Conservation (phyloP, 2,329 filamentous ascomycete genomes). For the Trichoderma lentiforme region DNA sequence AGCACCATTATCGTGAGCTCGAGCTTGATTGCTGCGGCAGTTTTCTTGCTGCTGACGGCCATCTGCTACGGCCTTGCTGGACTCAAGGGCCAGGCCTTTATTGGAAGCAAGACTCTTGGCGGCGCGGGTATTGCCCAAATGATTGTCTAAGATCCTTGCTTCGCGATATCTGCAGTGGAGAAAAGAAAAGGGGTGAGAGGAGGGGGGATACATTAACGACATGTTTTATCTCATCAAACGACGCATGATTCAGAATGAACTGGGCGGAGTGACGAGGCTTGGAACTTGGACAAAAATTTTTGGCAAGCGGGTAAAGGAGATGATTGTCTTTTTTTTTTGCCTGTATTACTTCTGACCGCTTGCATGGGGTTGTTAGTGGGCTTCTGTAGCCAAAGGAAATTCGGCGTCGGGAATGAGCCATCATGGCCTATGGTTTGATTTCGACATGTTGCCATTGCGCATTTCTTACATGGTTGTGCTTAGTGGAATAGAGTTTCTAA, state of each 20-base stretch:
- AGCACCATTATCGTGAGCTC: conserved; percentile 64
- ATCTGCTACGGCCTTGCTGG: conserved; percentile 78
- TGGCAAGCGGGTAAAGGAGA: not conserved
- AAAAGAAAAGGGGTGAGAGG: not conserved
- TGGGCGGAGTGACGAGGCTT: not conserved
- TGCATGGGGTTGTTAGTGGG: conserved; percentile 15
- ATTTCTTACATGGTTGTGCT: not conserved
- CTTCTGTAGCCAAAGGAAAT: conserved; percentile 14
- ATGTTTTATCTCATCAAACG: not conserved
- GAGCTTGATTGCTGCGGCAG: conserved; percentile 79
- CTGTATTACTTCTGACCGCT: conserved; percentile 2
- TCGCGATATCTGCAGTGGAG: not conserved
- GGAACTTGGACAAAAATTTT: conserved; percentile 10
- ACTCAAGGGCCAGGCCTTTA: conserved; percentile 79
- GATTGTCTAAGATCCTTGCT: conserved; percentile 67
- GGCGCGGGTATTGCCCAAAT: conserved; percentile 94
- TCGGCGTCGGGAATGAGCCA: conserved; percentile 20
- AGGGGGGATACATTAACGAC: not conserved
- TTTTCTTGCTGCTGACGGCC: conserved; percentile 73
- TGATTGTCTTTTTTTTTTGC: not conserved
- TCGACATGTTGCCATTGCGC: conserved; percentile 10
- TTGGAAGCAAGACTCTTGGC: conserved; percentile 92
- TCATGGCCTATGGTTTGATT: conserved; percentile 19
- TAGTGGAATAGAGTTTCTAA: conserved; percentile 13
- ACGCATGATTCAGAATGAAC: conserved; percentile 9